Evolutionary conservation across 2,329 filamentous ascomycete genomes (phyloP).

Genomic region (Thermoascus crustaceus): DNA sequence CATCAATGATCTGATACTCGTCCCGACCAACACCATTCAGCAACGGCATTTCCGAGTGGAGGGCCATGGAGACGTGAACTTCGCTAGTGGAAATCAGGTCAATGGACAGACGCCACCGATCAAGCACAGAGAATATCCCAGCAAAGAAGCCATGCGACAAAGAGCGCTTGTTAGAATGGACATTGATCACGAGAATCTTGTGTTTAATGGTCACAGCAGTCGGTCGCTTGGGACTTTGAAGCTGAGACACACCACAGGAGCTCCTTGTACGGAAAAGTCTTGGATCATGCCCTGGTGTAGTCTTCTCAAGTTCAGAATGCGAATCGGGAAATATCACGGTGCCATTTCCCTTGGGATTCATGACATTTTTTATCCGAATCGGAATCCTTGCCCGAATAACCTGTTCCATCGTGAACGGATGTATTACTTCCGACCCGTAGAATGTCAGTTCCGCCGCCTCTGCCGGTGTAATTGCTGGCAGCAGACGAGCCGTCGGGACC

Average conservation of each 20-base stretch:
- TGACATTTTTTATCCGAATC: conserved; percentile 62
- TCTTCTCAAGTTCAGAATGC: conserved; percentile 43
- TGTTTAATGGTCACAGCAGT: conserved; percentile 96
- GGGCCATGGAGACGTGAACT: conserved; percentile 94
- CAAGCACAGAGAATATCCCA: conserved; percentile 83
- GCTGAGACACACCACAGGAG: conserved; percentile 40
- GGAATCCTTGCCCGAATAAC: conserved; percentile 58
- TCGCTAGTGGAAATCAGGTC: conserved; percentile 95
- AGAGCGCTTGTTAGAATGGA: conserved; percentile 94
- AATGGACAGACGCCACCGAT: conserved; percentile 78
- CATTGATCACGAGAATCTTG: conserved; percentile 92
- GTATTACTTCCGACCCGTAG: conserved; percentile 92
- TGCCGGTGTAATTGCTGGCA: conserved; percentile 80
- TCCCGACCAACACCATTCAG: conserved; percentile 40
- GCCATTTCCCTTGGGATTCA: conserved; percentile 55
- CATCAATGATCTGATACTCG: conserved; percentile 48
- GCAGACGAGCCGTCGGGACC: conserved; percentile 84
- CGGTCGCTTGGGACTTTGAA: conserved; percentile 60
- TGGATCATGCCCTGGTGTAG: conserved; percentile 49
- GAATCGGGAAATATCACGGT: conserved; percentile 68
- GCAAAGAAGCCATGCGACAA: conserved; percentile 95
- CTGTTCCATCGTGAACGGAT: conserved; percentile 98
- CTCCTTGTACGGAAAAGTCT: conserved; percentile 43
- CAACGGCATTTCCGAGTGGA: conserved; percentile 66
- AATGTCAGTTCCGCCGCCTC: conserved; percentile 95